Percentiles rank a stretch among this genome's conserved stretches.
phyloP scores from a whole-genome alignment of 345 rosid species.

The Gossypium longicalyx region DNA sequence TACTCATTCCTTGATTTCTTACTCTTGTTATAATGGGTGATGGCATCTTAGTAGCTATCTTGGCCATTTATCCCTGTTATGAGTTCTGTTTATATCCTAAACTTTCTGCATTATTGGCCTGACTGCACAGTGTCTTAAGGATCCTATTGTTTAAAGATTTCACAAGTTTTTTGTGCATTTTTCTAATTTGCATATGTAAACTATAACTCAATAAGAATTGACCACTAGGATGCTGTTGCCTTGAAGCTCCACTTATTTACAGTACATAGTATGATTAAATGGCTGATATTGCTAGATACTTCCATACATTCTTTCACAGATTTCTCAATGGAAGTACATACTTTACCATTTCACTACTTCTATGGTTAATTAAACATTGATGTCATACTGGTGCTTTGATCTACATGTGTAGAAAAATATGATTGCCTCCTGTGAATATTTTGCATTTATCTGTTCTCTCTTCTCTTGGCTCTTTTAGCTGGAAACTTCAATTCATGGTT shows the following conservation, averaged over 20 bases:
- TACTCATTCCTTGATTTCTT: background rate
- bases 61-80: background rate
- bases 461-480: background rate
- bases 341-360: slow-evolving; percentile 2
- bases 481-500: background rate
- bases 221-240: background rate
- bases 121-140: background rate
- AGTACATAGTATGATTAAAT: background rate
- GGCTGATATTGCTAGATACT: background rate
- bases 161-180: background rate
- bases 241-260: background rate
- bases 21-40: background rate
- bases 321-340: background rate
- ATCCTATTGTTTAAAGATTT: background rate
- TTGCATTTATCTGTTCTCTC: background rate
- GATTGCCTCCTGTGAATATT: background rate
- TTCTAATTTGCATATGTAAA: background rate
- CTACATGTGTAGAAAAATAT: background rate
- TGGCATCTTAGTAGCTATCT: background rate
- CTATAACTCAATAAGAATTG: background rate
- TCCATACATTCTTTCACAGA: background rate
- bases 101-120: slow-evolving; percentile 3
- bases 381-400: background rate
- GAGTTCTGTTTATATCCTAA: background rate
- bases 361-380: background rate